Percentiles rank a stretch among this genome's conserved stretches.
These are phyloP conservation scores for Gossypium rotundifolium DNA, from an alignment of 345 rosid species.

Conservation along the genomic window DNA sequence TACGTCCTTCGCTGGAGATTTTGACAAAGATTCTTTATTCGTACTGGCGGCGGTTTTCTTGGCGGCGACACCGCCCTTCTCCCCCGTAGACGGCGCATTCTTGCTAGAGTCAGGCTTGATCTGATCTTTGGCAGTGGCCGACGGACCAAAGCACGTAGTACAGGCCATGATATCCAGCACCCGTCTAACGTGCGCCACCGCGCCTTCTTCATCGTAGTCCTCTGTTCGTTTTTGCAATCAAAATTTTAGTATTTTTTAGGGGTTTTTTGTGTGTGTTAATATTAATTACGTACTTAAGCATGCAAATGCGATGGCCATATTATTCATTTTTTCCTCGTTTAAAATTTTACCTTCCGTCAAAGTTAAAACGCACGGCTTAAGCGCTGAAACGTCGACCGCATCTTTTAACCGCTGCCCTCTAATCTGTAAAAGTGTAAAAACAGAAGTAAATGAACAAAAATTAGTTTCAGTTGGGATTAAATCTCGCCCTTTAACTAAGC, in stretches of 20 bases:
- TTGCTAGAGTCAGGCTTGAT: conserved; percentile 39
- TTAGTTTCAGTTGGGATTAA: background rate
- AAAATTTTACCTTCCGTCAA: conserved; percentile 52
- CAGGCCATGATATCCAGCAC: conserved; percentile 80
- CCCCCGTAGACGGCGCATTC: conserved; percentile 28
- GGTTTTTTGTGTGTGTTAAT: no score
- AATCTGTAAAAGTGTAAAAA: conserved; percentile 33
- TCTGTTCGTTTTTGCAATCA: conserved; percentile 31
- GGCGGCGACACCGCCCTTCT: conserved; percentile 30
- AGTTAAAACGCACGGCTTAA: conserved; percentile 75
- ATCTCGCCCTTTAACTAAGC: background rate
- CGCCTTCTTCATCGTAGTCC: conserved; percentile 74
- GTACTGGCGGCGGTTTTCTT: conserved; percentile 28
- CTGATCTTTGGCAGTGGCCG: conserved; percentile 35
- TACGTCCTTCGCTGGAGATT: conserved; percentile 36
- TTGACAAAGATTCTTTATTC: conserved; percentile 24
- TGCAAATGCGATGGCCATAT: background rate
- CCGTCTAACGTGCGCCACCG: conserved; percentile 87
- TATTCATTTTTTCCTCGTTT: background rate
- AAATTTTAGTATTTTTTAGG: no score
- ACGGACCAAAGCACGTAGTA: conserved; percentile 75
- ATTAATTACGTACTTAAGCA: background rate
- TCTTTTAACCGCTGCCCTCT: conserved; percentile 70
- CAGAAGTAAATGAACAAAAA: background rate
- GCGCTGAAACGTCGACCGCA: conserved; percentile 68